Conservation (phyloP, 805 yeast genomes). For the Ogataea corticis region DNA sequence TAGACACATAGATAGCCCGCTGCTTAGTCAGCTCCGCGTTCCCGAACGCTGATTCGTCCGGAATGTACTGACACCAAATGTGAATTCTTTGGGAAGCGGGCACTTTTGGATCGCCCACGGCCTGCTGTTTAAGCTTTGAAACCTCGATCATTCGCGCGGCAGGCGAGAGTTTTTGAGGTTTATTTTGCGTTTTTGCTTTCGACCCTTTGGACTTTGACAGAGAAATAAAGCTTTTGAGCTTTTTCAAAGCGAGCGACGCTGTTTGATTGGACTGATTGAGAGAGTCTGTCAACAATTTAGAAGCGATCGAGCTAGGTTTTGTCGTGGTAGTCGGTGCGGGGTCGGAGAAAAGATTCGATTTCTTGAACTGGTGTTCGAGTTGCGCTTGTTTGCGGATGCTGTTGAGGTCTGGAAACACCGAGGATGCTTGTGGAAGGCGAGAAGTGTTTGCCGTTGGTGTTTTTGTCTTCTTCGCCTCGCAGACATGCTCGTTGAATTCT, state of each 20-base stretch:
- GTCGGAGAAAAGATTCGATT: conserved; percentile 16
- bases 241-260: conserved; percentile 23
- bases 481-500: conserved; percentile 35
- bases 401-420: conserved; percentile 54
- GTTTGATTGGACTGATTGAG: conserved; percentile 8
- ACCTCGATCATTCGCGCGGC: conserved; percentile 35
- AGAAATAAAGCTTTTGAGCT: conserved; percentile 23
- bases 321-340: neutral
- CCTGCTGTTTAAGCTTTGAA: conserved; percentile 43
- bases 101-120: conserved; percentile 54
- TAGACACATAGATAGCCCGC: conserved; percentile 47
- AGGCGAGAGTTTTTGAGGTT: conserved; percentile 15
- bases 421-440: conserved; percentile 41
- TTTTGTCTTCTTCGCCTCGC: conserved; percentile 16
- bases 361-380: conserved; percentile 13
- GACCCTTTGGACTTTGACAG: conserved; percentile 11
- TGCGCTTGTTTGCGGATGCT: conserved; percentile 41
- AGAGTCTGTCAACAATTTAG: conserved; percentile 14
- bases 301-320: conserved; percentile 13
- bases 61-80: conserved; percentile 46
- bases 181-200: neutral
- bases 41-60: conserved; percentile 26
- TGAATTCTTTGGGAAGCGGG: conserved; percentile 47
- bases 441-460: conserved; percentile 6
- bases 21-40: conserved; percentile 16